phyloP scores from a whole-genome alignment of 2,329 filamentous ascomycete genomes.

The Fusarium nodosum region DNA sequence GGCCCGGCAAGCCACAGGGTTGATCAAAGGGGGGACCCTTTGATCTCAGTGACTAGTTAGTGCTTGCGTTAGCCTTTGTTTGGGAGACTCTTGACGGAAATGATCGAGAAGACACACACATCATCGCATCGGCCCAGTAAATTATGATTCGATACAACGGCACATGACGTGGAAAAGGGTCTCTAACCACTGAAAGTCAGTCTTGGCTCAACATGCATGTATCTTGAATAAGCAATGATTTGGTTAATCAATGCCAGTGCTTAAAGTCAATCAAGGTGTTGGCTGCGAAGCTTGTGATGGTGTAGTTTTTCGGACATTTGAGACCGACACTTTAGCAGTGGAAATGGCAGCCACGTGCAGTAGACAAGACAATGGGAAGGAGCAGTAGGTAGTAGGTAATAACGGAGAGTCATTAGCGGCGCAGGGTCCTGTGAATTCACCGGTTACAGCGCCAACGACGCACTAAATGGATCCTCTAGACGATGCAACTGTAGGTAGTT shows the following conservation, averaged over 20 bases:
- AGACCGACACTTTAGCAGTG: constrained; percentile 6
- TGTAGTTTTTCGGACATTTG: constrained; percentile 1
- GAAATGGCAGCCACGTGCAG: constrained; percentile 10
- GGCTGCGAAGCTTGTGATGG: constrained; percentile 12
- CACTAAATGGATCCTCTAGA: constrained; percentile 18
- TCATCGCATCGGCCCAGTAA: constrained; percentile 33
- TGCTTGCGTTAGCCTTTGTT: constrained; percentile 18
- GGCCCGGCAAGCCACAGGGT: constrained; percentile 34
- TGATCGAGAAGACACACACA: constrained; percentile 25
- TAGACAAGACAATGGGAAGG: constrained; percentile 10
- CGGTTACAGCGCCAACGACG: constrained; percentile 10
- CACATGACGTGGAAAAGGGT: constrained; percentile 35
- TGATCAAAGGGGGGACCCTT: constrained; percentile 20
- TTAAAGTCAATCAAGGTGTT: neutral
- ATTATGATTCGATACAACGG: constrained; percentile 36
- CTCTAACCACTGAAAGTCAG: constrained; percentile 8
- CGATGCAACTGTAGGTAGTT: neutral
- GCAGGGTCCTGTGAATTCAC: constrained; percentile 19
- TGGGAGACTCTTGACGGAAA: constrained; percentile 25
- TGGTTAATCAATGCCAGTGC: constrained; percentile 9
- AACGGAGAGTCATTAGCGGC: constrained; percentile 10
- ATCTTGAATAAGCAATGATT: constrained; percentile 11
- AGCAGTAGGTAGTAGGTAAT: neutral
- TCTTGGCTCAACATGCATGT: constrained; percentile 6
- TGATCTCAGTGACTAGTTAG: constrained; percentile 24